Conservation (phyloP, 768 basidiomycete genomes). For the Kondoa malvinella region DNA sequence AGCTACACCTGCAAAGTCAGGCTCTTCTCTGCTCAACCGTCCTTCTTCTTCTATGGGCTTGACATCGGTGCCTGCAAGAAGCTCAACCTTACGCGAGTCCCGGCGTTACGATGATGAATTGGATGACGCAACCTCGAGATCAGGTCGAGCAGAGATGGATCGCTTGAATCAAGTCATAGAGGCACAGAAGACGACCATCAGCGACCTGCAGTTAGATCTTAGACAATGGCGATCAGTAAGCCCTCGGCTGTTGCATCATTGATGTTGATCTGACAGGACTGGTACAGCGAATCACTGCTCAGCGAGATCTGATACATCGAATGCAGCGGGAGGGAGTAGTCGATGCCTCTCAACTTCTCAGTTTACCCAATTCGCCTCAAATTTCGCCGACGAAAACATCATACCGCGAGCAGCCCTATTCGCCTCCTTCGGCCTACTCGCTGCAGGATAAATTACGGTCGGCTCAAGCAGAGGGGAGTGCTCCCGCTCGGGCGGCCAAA, state of each 20-base stretch:
- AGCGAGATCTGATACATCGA: background rate
- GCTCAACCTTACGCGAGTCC: background rate
- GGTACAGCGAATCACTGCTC: background rate
- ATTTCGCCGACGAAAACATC: background rate
- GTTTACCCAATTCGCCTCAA: background rate
- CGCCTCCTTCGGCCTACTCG: background rate
- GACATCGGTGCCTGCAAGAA: background rate
- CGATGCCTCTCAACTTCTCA: background rate
- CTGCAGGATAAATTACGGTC: background rate
- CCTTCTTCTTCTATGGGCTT: background rate
- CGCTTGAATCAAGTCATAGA: slow-evolving; percentile 4
- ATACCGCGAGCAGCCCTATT: background rate
- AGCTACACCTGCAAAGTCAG: background rate
- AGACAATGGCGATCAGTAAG: background rate
- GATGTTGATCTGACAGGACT: background rate
- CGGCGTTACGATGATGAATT: background rate
- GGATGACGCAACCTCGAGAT: background rate
- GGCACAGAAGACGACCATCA: background rate
- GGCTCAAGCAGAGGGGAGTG: background rate
- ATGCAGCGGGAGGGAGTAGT: background rate
- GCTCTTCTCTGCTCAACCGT: background rate
- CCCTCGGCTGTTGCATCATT: background rate
- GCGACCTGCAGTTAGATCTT: background rate
- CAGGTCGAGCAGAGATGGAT: background rate
- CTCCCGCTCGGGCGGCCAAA: background rate